Percentiles rank a stretch among this genome's conserved stretches.
These are phyloP conservation scores for Draba incana DNA, from an alignment of 345 rosid species.

Conservation along the genomic window DNA sequence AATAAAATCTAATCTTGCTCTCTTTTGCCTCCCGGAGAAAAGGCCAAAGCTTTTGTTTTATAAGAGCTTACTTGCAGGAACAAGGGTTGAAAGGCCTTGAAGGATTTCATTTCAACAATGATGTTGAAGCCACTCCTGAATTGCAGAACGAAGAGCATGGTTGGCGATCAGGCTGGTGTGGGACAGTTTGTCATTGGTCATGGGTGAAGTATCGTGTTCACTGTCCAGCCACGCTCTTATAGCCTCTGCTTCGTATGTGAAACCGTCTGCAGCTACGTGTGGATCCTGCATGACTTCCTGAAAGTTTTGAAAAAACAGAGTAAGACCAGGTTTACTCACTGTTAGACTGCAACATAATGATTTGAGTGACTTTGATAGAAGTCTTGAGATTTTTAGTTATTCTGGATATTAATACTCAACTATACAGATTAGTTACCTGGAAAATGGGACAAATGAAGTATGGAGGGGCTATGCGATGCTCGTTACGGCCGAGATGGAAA, in stretches of 20 bases:
- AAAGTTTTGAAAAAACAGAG: constrained; percentile 25
- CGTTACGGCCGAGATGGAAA: constrained; percentile 54
- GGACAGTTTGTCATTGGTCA: constrained; percentile 60
- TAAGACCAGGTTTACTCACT: constrained; percentile 11
- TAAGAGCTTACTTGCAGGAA: constrained; percentile 22
- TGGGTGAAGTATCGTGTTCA: constrained; percentile 69
- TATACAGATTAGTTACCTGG: constrained; percentile 50
- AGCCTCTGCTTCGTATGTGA: constrained; percentile 80
- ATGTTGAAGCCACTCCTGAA: constrained; percentile 73
- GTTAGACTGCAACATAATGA: not conserved
- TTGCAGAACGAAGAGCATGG: constrained; percentile 58
- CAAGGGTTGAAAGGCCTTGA: constrained; percentile 2
- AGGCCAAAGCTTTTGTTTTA: constrained; percentile 19
- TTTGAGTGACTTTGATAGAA: not conserved
- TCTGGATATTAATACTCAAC: not conserved
- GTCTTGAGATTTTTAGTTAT: not conserved
- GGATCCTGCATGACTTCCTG: constrained; percentile 92
- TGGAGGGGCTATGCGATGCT: constrained; percentile 61
- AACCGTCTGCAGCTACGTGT: constrained; percentile 81
- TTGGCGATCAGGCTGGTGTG: constrained; percentile 56
- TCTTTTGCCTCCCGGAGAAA: constrained; percentile 23
- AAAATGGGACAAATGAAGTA: constrained; percentile 87
- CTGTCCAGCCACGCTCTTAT: constrained; percentile 78
- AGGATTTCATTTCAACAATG: constrained; percentile 23
- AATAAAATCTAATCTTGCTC: constrained; percentile 19